Percentiles rank a stretch among this genome's conserved stretches.
Conservation (phyloP, 1,139 yeast genomes). For the Nakaseomyces bracarensis region DNA sequence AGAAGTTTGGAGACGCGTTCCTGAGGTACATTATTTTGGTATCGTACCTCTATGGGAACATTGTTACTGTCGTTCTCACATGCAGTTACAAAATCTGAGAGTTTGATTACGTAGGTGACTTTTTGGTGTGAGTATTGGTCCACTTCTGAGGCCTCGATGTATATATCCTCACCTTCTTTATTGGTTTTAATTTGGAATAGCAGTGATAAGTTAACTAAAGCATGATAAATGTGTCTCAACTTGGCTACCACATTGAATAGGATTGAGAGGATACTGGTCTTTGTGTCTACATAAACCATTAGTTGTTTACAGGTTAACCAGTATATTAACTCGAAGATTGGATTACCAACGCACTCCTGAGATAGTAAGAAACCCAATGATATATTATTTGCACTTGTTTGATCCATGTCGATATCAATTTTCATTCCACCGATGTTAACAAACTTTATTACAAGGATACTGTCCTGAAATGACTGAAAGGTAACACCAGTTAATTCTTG, state of each 20-base stretch:
- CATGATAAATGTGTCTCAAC: not conserved
- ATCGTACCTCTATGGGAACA: not conserved
- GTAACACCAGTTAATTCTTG: not conserved
- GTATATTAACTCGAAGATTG: not conserved
- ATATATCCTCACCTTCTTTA: not conserved
- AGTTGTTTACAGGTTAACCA: not conserved
- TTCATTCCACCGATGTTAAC: conserved; percentile 1
- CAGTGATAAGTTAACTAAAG: not conserved
- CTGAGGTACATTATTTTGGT: not conserved
- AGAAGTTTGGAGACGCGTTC: conserved; percentile 2
- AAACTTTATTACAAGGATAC: not conserved
- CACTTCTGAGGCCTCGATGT: not conserved
- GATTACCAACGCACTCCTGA: not conserved
- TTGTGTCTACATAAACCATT: not conserved
- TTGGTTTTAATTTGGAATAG: not conserved
- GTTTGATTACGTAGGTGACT: not conserved
- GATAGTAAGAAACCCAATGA: not conserved
- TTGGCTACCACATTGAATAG: not conserved
- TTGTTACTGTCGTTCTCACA: not conserved
- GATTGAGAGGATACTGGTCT: not conserved
- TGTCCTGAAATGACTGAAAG: not conserved
- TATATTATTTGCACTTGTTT: not conserved
- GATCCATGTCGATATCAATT: not conserved
- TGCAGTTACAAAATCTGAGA: not conserved
- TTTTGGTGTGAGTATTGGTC: not conserved